Conservation (phyloP, 805 yeast species). For the Millerozyma acaciae region DNA sequence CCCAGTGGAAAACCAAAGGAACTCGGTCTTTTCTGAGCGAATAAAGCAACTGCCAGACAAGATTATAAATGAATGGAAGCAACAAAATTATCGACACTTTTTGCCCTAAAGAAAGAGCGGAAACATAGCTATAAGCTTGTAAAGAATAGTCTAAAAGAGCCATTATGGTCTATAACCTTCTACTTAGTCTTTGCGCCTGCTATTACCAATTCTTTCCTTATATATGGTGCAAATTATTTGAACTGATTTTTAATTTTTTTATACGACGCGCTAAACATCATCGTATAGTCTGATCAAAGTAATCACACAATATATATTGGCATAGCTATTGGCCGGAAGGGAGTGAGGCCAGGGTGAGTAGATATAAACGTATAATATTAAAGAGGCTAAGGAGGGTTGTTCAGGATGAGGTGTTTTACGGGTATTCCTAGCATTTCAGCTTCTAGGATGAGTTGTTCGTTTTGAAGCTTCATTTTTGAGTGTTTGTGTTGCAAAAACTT, state of each 20-base stretch:
- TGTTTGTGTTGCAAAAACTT: constrained; percentile 65
- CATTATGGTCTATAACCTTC: too few species aligned
- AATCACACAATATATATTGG: too few species aligned
- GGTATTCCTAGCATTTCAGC: constrained; percentile 34
- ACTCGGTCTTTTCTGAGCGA: constrained; percentile 77
- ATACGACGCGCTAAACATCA: too few species aligned
- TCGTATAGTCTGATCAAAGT: too few species aligned
- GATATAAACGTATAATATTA: too few species aligned
- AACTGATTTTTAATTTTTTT: too few species aligned
- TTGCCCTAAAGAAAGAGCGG: constrained; percentile 21
- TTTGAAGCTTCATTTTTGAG: constrained; percentile 46
- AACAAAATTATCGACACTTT: constrained; percentile 32
- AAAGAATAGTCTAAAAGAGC: constrained; percentile 1
- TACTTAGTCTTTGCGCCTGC: too few species aligned
- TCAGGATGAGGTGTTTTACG: constrained; percentile 6
- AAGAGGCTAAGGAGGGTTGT: too few species aligned
- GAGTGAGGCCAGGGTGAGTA: too few species aligned
- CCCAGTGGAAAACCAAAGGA: constrained; percentile 86
- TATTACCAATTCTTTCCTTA: too few species aligned
- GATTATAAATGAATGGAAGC: constrained; percentile 62
- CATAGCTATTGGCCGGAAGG: too few species aligned
- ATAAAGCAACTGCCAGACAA: constrained; percentile 63
- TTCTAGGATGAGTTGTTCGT: constrained; percentile 41
- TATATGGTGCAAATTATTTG: too few species aligned
- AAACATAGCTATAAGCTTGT: constrained; percentile 12